A percentile compares a stretch with the other conserved stretches of the same genome.
phyloP scores from a whole-genome alignment of 2,329 filamentous ascomycete species.

The Fusarium papillatum region DNA sequence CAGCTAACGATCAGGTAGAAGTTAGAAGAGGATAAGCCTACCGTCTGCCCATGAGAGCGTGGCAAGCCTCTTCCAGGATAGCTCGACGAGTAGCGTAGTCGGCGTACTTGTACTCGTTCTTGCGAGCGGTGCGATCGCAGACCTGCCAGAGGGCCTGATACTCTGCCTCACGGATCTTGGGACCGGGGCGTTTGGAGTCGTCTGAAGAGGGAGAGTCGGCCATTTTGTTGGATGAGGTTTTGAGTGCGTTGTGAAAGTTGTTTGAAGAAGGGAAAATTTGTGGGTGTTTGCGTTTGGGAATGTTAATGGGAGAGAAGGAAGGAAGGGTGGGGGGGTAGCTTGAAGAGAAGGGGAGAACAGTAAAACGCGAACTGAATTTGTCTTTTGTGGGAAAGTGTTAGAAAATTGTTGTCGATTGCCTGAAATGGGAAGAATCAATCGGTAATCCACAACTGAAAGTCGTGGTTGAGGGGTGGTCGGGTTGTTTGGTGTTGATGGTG shows the following conservation, averaged over 20 bases:
- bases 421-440: not conserved
- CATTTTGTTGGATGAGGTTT: conserved; percentile 16
- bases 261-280: not conserved
- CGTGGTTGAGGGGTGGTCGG: not conserved
- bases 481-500: not conserved
- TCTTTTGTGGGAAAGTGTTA: not conserved
- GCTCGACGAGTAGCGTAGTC: not conserved
- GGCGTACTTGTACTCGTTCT: conserved; percentile 17
- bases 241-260: not conserved
- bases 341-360: not conserved
- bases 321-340: not conserved
- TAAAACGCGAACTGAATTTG: not conserved
- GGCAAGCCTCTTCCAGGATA: conserved; percentile 20
- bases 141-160: conserved; percentile 44
- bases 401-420: not conserved
- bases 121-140: conserved; percentile 34
- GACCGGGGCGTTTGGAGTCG: not conserved
- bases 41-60: conserved; percentile 29
- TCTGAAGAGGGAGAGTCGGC: conserved; percentile 3
- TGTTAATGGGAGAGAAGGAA: not conserved
- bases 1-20: not conserved
- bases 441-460: not conserved
- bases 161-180: conserved; percentile 35
- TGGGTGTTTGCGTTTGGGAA: not conserved
- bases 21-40: not conserved